phyloP scores from a whole-genome alignment of 768 basidiomycete species.

The Suillus clintonianus region DNA sequence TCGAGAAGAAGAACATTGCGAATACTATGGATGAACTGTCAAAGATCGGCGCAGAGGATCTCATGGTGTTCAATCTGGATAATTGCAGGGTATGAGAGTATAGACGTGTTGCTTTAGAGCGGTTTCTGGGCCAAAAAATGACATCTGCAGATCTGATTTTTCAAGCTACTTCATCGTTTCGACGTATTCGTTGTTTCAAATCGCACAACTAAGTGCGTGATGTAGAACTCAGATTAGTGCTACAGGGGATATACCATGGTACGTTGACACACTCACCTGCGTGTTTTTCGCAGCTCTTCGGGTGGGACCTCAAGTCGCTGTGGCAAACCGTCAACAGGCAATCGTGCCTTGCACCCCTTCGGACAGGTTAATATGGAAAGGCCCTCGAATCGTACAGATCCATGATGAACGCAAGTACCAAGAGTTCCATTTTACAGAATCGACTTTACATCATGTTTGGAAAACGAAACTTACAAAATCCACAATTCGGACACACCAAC shows the following conservation, averaged over 20 bases:
- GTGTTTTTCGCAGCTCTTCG: too few relatives aligned
- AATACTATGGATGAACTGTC: constrained; percentile 87
- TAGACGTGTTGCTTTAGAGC: not conserved
- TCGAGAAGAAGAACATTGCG: constrained; percentile 79
- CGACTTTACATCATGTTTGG: too few relatives aligned
- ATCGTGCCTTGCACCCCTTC: too few relatives aligned
- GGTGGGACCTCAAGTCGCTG: too few relatives aligned
- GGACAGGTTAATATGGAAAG: too few relatives aligned
- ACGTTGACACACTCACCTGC: too few relatives aligned
- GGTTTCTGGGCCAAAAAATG: not conserved
- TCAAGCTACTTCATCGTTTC: not conserved
- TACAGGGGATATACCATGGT: not conserved
- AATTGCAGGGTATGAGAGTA: constrained; percentile 82
- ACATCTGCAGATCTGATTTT: not conserved
- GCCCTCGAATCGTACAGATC: too few relatives aligned
- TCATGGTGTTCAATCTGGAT: constrained; percentile 85
- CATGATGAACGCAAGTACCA: too few relatives aligned
- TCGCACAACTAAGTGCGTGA: not conserved
- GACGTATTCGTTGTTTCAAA: not conserved
- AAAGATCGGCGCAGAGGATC: constrained; percentile 84
- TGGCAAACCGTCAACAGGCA: too few relatives aligned
- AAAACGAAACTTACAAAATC: too few relatives aligned
- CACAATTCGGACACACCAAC: too few relatives aligned
- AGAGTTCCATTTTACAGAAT: too few relatives aligned
- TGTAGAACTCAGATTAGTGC: not conserved